Evolutionary conservation across 257 asterid genomes (phyloP).

Genomic region (Haberlea rhodopensis): DNA sequence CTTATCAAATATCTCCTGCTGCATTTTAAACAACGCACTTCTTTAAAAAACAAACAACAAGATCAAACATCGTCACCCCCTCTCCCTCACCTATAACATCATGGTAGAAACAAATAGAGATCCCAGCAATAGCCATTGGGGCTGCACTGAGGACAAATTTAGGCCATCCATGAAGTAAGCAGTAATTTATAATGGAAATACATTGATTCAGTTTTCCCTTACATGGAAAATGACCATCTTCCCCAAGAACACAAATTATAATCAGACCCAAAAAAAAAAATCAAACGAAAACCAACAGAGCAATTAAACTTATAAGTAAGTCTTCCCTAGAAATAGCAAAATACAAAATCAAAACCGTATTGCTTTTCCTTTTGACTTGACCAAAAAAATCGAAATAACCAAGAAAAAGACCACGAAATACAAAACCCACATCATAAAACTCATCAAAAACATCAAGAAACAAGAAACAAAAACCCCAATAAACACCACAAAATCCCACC

Average conservation of each 20-base stretch:
- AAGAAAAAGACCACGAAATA: not conserved
- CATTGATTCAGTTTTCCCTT: constrained; percentile 1
- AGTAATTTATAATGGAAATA: not conserved
- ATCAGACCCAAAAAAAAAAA: not conserved
- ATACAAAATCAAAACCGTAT: not conserved
- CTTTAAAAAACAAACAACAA: too few relatives aligned
- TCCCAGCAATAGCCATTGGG: not conserved
- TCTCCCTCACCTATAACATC: too few relatives aligned
- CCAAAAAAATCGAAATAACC: not conserved
- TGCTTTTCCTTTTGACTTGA: not conserved
- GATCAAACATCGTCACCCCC: too few relatives aligned
- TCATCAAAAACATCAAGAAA: not conserved
- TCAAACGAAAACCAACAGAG: not conserved
- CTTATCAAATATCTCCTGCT: too few relatives aligned
- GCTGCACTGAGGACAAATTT: not conserved
- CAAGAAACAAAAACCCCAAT: not conserved
- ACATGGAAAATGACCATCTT: not conserved
- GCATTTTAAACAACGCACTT: too few relatives aligned
- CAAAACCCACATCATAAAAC: constrained; percentile 12
- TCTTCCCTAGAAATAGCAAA: constrained; percentile 7
- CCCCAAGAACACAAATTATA: constrained; percentile 16
- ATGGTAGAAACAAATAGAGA: not conserved
- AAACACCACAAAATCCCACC: constrained; percentile 25
- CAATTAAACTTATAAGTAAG: constrained; percentile 8
- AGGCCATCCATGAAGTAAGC: not conserved